These are phyloP conservation scores for Pythium coloratum DNA, from an alignment of 352 stramenopile genomes.

Conservation along the genomic window DNA sequence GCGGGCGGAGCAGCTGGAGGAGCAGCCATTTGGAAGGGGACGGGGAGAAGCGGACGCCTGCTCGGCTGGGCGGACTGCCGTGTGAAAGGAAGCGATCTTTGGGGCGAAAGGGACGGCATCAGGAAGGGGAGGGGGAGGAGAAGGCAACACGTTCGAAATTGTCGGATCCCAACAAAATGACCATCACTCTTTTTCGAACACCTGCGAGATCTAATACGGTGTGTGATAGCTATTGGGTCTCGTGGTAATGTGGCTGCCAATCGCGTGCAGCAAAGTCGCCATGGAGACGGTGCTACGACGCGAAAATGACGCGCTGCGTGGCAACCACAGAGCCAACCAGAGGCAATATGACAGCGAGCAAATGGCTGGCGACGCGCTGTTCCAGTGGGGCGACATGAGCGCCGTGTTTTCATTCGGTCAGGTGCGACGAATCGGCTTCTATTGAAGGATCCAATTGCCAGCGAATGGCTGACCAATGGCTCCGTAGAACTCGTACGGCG, in stretches of 20 bases:
- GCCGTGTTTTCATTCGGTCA: slow-evolving; percentile 26
- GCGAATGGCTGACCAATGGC: background rate
- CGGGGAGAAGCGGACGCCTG: slow-evolving; percentile 10
- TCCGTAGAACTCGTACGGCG: slow-evolving; percentile 89
- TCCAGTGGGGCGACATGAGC: slow-evolving; percentile 10
- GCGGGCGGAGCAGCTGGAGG: slow-evolving; percentile 1
- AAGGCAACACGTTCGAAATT: slow-evolving; percentile 7
- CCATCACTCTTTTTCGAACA: slow-evolving; percentile 2
- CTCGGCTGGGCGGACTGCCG: slow-evolving; percentile 3
- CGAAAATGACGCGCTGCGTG: background rate
- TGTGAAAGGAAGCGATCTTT: slow-evolving; percentile 16
- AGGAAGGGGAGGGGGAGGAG: slow-evolving; percentile 2
- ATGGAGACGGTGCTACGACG: background rate
- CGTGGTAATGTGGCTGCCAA: background rate
- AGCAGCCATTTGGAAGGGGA: slow-evolving; percentile 2
- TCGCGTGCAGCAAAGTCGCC: background rate
- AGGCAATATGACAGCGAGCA: background rate
- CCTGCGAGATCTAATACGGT: background rate
- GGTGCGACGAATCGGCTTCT: slow-evolving; percentile 5
- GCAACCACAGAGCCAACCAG: background rate
- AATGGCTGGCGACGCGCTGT: background rate
- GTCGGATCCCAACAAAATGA: background rate
- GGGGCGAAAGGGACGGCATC: slow-evolving; percentile 8
- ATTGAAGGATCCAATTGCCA: background rate
- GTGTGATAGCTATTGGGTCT: background rate